Base-by-base conservation (phyloP, 208 protist species). In the Trypanosomatidae sp. region DNA sequence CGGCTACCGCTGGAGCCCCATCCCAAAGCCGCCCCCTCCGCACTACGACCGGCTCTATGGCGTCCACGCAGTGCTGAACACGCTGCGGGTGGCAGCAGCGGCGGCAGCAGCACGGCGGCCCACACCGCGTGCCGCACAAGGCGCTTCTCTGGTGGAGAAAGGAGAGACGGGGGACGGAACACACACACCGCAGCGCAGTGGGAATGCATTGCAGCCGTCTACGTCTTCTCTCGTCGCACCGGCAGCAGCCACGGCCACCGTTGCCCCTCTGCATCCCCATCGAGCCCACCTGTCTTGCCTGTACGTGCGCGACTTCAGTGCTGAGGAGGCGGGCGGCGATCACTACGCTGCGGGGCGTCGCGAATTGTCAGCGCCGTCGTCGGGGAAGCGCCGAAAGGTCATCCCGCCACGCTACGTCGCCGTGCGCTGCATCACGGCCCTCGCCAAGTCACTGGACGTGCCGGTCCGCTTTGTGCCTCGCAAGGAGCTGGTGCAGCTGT, bases 301-400 rank as follows among this genome's bases (percentile, higher is more conserved):
- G 3, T 94, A 87, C 70, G 73, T 94, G 52, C 87, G 90, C 2
- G 90, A 94, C 71, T 94, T 94, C 60, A 83, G 85, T n/a, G 19
- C 83, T 0, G 85, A 86, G 62, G 73, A 76, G 43, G 44, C 71
- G 0, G 59, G 60, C 12, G 43, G 9, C n/a, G n/a, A n/a, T n/a
- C n/a, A n/a, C 25, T 13, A 15, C 33, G 12, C 41, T 6, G 58
- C 25, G 30, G 10, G 19, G 9, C 58, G n/a, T 6, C 30, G 0
- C 33, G 17, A 19, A n/a, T n/a, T 22, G 30, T 2, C 58, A 19
- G 12, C n/a, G 19, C 17, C 19, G 25, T 46, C 22, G 12, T 25
- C 17, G 50, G n/a, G 22, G 33, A 67, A 62, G 64, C n/a, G n/a
- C n/a, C n/a, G n/a, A n/a, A 74, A 74, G 46, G 65, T 81, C 2